Conservation (phyloP, 2,329 filamentous ascomycete species). For the Penicillium sp. region DNA sequence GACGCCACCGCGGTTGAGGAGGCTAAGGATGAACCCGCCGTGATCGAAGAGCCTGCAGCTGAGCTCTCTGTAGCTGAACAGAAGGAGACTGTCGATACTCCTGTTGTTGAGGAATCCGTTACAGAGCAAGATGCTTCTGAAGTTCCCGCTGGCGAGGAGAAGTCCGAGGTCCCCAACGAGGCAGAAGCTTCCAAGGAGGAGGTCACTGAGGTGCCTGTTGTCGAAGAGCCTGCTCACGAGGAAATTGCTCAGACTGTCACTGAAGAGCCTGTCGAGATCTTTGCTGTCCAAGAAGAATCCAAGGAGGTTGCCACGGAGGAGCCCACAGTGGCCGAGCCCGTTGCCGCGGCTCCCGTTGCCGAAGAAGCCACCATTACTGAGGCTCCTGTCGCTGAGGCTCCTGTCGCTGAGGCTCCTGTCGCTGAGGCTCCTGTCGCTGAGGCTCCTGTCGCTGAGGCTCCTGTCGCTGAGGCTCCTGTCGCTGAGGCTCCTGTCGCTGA, state of each 20-base stretch:
- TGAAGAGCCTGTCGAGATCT: background rate
- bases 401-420: background rate
- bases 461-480: background rate
- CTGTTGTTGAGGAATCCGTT: slow-evolving; percentile 5
- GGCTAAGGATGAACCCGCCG: slow-evolving; percentile 1
- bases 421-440: slow-evolving; percentile 3
- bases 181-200: slow-evolving; percentile 1
- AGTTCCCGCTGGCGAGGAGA: slow-evolving; percentile 3
- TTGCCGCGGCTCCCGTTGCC: background rate
- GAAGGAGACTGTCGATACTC: slow-evolving; percentile 6
- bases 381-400: background rate
- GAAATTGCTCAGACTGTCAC: slow-evolving; percentile 1
- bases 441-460: background rate
- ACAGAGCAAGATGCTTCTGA: slow-evolving; percentile 6
- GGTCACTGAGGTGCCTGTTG: slow-evolving; percentile 4
- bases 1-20: background rate
- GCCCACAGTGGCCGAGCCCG: background rate
- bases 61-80: slow-evolving; percentile 8
- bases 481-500: slow-evolving; percentile 3
- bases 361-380: background rate
- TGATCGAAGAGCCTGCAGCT: background rate
- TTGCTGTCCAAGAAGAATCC: background rate
- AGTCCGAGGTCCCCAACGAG: background rate
- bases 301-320: slow-evolving; percentile 4
- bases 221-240: slow-evolving; percentile 1